These are phyloP conservation scores for Xerocomellus amylosporus DNA, from an alignment of 768 basidiomycete genomes.

Conservation along the genomic window DNA sequence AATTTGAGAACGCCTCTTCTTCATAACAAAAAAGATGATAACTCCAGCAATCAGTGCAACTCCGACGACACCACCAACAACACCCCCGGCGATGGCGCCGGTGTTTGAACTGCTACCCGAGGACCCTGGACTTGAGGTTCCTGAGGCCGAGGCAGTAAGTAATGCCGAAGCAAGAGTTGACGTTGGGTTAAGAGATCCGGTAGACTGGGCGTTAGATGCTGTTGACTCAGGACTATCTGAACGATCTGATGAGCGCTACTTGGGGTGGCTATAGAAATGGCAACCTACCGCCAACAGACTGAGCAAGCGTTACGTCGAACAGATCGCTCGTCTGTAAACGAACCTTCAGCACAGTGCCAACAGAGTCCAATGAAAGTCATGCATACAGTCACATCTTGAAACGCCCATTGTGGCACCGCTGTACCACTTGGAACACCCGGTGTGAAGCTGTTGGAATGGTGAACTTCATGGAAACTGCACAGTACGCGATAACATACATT, in stretches of 20 bases:
- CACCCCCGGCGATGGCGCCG: constrained; percentile 60
- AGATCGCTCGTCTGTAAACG: constrained; percentile 31
- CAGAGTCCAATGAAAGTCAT: neutral
- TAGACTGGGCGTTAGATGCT: constrained; percentile 33
- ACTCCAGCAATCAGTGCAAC: constrained; percentile 41
- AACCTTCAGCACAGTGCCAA: constrained; percentile 1
- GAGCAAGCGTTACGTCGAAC: constrained; percentile 43
- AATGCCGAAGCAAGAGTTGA: constrained; percentile 16
- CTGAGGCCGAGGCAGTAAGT: constrained; percentile 13
- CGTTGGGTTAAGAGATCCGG: constrained; percentile 12
- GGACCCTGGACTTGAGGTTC: neutral
- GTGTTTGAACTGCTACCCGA: constrained; percentile 31
- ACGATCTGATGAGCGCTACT: neutral
- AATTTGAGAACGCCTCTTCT: constrained; percentile 25
- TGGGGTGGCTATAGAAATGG: neutral
- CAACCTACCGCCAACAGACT: constrained; percentile 26
- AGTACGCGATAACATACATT: constrained; percentile 17
- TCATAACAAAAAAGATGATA: constrained; percentile 39
- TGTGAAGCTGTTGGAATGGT: constrained; percentile 40
- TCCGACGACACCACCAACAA: constrained; percentile 62
- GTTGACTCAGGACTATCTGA: constrained; percentile 45
- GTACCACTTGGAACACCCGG: constrained; percentile 46
- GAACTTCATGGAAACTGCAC: neutral
- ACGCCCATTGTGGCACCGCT: constrained; percentile 62
- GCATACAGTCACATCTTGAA: constrained; percentile 48